Percentiles rank a stretch among this genome's conserved stretches.
Conservation (phyloP, 257 asterid species). For the Ligustrum vulgare region DNA sequence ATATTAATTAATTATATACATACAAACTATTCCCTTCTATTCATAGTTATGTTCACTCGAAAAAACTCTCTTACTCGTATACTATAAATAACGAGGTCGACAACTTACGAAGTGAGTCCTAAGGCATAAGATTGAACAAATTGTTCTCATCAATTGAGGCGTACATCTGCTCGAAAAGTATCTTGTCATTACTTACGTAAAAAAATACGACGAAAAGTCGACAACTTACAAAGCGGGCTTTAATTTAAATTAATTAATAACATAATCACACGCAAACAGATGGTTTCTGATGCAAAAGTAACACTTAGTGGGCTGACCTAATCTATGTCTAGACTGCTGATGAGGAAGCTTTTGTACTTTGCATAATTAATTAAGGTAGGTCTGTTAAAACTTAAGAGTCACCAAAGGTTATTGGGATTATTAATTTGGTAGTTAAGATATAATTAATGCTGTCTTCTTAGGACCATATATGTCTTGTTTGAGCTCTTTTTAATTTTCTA, state of each 20-base stretch:
- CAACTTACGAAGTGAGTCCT: background rate
- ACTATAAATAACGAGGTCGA: too few species aligned
- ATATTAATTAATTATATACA: background rate
- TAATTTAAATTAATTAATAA: background rate
- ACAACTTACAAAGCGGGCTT: slow-evolving; percentile 11
- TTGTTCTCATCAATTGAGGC: too few species aligned
- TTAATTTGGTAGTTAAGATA: background rate
- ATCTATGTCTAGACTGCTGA: slow-evolving; percentile 39
- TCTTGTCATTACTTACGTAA: background rate
- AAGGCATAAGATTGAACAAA: background rate
- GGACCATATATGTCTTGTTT: slow-evolving; percentile 50
- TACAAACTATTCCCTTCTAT: too few species aligned
- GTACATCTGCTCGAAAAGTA: background rate
- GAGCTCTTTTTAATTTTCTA: slow-evolving; percentile 24
- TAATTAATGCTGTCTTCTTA: slow-evolving; percentile 6
- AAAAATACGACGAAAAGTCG: background rate
- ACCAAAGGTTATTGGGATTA: slow-evolving; percentile 43
- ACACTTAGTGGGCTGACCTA: slow-evolving; percentile 60
- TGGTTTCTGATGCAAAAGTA: slow-evolving; percentile 28
- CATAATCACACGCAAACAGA: slow-evolving; percentile 22
- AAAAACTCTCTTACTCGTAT: background rate
- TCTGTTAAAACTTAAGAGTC: slow-evolving; percentile 45
- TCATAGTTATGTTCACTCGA: background rate
- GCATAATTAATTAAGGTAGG: slow-evolving; percentile 29
- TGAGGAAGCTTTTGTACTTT: slow-evolving; percentile 37